phyloP scores from a whole-genome alignment of 163 green algal species.

The Coccomyxa subellipsoidea region DNA sequence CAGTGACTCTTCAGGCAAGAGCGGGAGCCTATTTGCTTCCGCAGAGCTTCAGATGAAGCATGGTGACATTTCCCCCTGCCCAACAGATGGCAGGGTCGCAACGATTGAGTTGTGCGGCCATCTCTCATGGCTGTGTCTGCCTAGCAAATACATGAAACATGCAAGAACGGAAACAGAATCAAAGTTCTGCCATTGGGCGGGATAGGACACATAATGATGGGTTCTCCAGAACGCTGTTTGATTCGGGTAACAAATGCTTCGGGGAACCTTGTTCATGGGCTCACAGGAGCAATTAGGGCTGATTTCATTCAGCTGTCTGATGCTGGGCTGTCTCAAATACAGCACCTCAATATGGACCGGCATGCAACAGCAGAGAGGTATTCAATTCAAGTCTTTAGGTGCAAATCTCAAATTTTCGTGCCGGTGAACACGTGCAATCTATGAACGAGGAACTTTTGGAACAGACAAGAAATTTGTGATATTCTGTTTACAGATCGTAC shows the following conservation, averaged over 20 bases:
- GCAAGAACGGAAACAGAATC: neutral
- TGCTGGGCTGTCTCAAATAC: neutral
- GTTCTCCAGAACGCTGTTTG: too few species aligned
- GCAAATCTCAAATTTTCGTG: too few species aligned
- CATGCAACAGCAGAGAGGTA: neutral
- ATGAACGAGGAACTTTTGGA: too few species aligned
- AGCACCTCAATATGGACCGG: neutral
- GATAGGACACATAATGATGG: too few species aligned
- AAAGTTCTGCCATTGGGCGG: too few species aligned
- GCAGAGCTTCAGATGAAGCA: neutral
- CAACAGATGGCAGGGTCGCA: neutral
- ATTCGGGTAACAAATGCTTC: too few species aligned
- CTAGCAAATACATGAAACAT: neutral
- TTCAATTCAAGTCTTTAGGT: neutral
- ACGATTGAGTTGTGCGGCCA: neutral
- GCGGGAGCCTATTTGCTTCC: neutral
- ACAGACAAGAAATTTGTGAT: too few species aligned
- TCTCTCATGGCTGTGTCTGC: neutral
- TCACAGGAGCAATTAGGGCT: neutral
- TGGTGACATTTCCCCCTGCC: neutral
- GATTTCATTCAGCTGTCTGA: neutral
- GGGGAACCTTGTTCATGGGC: too few species aligned
- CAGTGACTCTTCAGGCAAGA: neutral
- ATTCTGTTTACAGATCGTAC: too few species aligned
- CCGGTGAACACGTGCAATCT: neutral